Conservation (phyloP, 2,329 filamentous ascomycete genomes). For the Macrophomina pseudophaseolina region DNA sequence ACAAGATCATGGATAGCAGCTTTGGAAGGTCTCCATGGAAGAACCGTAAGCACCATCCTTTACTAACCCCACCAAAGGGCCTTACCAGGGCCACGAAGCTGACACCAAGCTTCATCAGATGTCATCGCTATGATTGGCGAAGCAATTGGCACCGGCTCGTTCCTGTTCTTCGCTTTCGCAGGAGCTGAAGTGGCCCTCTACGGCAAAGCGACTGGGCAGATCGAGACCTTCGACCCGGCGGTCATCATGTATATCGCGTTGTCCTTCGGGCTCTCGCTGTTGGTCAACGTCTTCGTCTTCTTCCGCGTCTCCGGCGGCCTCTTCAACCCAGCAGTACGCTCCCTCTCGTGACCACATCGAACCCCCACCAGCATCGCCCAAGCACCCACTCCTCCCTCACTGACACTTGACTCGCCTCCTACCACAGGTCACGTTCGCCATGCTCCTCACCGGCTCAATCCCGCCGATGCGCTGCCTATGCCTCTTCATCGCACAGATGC, state of each 20-base stretch:
- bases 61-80: neutral
- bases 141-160: constrained; percentile 59
- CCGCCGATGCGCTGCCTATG: constrained; percentile 49
- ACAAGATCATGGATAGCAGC: constrained; percentile 24
- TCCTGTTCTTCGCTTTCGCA: constrained; percentile 56
- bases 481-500: constrained; percentile 52
- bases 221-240: constrained; percentile 21
- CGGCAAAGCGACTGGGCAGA: constrained; percentile 35
- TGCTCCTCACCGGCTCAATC: constrained; percentile 54
- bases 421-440: constrained; percentile 51
- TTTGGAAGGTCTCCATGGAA: constrained; percentile 25
- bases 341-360: neutral
- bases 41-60: constrained; percentile 19
- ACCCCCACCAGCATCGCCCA: neutral
- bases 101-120: constrained; percentile 31
- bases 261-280: constrained; percentile 53
- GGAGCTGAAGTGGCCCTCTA: constrained; percentile 50
- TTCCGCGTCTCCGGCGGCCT: constrained; percentile 58
- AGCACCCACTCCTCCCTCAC: neutral
- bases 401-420: neutral
- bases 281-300: constrained; percentile 61
- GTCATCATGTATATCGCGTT: constrained; percentile 51
- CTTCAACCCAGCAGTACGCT: constrained; percentile 52
- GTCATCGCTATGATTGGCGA: constrained; percentile 55
- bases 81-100: neutral